phyloP scores from a whole-genome alignment of 305 asterid species.

The Nicotiana rustica region DNA sequence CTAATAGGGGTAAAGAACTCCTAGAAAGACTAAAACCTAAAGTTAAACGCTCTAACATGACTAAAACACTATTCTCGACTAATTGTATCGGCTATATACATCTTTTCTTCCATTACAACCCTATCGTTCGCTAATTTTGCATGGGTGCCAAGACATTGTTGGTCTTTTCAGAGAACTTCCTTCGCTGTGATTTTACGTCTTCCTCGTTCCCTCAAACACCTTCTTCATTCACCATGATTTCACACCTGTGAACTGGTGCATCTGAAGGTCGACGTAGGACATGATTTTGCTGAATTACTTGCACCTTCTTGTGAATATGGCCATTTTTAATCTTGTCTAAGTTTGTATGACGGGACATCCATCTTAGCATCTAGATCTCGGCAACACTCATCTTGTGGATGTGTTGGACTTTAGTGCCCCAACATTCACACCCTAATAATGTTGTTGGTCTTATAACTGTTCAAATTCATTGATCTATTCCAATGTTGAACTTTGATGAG shows the following conservation, averaged over 20 bases:
- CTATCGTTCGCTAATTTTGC: background rate
- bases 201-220: background rate
- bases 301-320: background rate
- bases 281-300: background rate
- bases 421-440: background rate
- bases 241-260: background rate
- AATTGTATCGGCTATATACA: background rate
- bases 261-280: background rate
- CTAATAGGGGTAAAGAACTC: background rate
- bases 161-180: background rate
- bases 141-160: background rate
- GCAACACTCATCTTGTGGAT: background rate
- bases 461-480: constrained; percentile 24
- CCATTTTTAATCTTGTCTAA: constrained; percentile 13
- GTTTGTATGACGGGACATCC: background rate
- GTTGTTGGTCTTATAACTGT: background rate
- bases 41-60: background rate
- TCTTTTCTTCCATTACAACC: background rate
- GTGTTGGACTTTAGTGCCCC: background rate
- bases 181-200: background rate
- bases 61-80: constrained; percentile 13
- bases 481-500: background rate
- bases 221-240: background rate
- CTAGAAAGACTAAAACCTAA: background rate
- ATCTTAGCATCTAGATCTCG: background rate